These are phyloP conservation scores for Chlorencoelia australis DNA, from an alignment of 2,329 filamentous ascomycete species.

Conservation along the genomic window DNA sequence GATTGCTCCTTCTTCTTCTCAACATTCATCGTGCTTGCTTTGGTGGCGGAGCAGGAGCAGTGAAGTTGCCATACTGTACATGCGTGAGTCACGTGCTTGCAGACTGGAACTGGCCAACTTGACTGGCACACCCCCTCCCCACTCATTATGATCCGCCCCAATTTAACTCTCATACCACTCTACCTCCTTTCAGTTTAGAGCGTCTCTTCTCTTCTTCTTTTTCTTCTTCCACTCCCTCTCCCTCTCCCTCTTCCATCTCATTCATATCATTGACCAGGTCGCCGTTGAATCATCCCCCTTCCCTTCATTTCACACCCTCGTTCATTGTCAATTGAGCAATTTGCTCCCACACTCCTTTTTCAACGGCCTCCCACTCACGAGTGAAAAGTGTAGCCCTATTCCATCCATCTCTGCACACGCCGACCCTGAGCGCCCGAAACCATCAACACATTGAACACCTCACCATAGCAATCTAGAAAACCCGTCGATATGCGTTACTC, in stretches of 20 bases:
- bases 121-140: slow-evolving; percentile 4
- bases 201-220: slow-evolving; percentile 9
- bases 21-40: too few relatives aligned
- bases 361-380: slow-evolving; percentile 16
- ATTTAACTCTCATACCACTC: slow-evolving; percentile 4
- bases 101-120: too few relatives aligned
- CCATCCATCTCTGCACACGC: not conserved
- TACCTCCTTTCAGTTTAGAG: slow-evolving; percentile 4
- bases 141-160: slow-evolving; percentile 2
- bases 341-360: slow-evolving; percentile 24
- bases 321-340: slow-evolving; percentile 22
- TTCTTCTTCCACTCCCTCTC: slow-evolving; percentile 4
- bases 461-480: slow-evolving; percentile 3
- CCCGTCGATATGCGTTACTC: slow-evolving; percentile 24
- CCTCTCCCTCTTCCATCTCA: slow-evolving; percentile 13
- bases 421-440: too few relatives aligned
- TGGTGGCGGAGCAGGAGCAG: too few relatives aligned
- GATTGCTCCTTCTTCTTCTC: too few relatives aligned
- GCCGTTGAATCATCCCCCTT: slow-evolving; percentile 19
- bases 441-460: not conserved
- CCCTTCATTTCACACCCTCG: slow-evolving; percentile 19
- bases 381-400: slow-evolving; percentile 1
- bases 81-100: too few relatives aligned
- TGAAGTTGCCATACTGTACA: not conserved
- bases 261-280: slow-evolving; percentile 17